Evolutionary conservation across 805 yeast genomes (phyloP).

Genomic region (Lachancea dasiensis): DNA sequence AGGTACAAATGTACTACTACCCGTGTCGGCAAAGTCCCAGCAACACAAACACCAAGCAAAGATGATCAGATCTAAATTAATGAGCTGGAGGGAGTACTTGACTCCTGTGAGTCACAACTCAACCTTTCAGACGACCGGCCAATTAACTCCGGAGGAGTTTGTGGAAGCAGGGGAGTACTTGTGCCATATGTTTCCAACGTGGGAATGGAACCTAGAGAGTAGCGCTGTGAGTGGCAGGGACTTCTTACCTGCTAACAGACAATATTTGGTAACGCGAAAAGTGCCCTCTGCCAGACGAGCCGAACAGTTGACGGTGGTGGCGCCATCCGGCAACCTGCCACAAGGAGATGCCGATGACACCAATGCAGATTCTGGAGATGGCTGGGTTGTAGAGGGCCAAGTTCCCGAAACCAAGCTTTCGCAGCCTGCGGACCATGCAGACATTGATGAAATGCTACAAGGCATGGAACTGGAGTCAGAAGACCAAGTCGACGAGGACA

Average conservation of each 20-base stretch:
- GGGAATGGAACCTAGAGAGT: constrained; percentile 75
- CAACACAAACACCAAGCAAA: neutral
- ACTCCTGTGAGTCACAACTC: constrained; percentile 89
- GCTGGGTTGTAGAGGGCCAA: constrained; percentile 46
- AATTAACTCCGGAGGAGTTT: constrained; percentile 93
- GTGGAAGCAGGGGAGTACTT: constrained; percentile 91
- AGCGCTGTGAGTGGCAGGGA: constrained; percentile 37
- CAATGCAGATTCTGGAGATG: constrained; percentile 38
- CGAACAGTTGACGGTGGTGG: constrained; percentile 40
- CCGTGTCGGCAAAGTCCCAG: neutral
- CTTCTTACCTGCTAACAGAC: constrained; percentile 82
- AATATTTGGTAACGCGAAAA: constrained; percentile 78
- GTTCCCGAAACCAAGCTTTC: neutral
- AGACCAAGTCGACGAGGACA: constrained; percentile 38
- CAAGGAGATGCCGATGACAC: neutral
- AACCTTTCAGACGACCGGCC: constrained; percentile 80
- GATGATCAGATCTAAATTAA: constrained; percentile 69
- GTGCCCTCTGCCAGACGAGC: constrained; percentile 85
- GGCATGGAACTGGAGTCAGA: constrained; percentile 23
- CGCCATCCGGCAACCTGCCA: constrained; percentile 26
- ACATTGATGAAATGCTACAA: constrained; percentile 27
- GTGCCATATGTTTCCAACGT: constrained; percentile 88
- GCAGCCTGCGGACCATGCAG: constrained; percentile 9
- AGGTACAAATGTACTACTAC: too few species aligned
- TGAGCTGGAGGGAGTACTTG: constrained; percentile 83